Evolutionary conservation across 345 rosid species (phyloP), one percentile per base, ranked within the genome.

Genomic region (Jatropha curcas): DNA sequence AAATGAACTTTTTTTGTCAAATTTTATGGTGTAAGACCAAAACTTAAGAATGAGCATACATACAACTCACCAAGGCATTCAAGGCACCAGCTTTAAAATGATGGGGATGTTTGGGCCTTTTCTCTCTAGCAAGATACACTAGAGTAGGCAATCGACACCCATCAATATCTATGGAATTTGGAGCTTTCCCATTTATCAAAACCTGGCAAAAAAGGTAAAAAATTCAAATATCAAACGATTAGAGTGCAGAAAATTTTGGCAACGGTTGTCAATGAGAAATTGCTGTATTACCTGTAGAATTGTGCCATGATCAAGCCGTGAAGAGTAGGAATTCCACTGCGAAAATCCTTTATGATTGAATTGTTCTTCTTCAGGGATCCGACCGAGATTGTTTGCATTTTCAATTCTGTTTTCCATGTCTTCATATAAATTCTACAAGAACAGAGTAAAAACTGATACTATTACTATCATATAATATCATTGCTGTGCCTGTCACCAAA

Each of bases 51-150:
- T 64, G 60, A 20, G 11, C 14, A 30, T 0, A 35, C 4, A 22
- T n/a, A 22, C 20, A 50, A 57, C 16, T 6, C 72, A 86, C 89
- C 84, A 86, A 33, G 10, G 89, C 80, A 71, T 86, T 86, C 77
- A 82, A 55, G n/a, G 89, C 86, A 65, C 89, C 89, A 17, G 89
- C 87, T 75, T 86, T 86, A 73, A 82, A 84, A 68, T 86, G 68
- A 59, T 86, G 89, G 70, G 67, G 78, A 39, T 51, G 75, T 19
- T 76, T 73, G 0, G 83, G 83, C 64, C 86, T 80, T 75, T 86
- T 86, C 43, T 86, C 87, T 39, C 86, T 62, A 50, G 89, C 80
- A 70, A 80, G 57, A 75, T 86, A 86, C 24, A 82, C 83, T 16
- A 82, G 60, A 4, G 81, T 80, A 7, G 89, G 89, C 70, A 86